phyloP scores from a whole-genome alignment of 2,329 filamentous ascomycete genomes.

The Colletotrichum australisinense region DNA sequence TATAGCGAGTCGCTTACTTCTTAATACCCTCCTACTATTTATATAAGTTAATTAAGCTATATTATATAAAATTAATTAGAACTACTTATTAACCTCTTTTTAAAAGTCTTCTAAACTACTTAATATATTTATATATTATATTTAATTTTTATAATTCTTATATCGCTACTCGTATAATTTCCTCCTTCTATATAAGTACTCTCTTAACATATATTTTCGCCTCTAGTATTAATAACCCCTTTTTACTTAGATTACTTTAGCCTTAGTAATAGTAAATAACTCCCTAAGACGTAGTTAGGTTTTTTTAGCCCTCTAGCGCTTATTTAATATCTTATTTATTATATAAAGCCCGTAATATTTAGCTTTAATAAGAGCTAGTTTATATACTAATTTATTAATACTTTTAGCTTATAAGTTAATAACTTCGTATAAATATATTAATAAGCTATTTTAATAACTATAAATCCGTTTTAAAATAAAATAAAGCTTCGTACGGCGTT shows the following conservation, averaged over 20 bases:
- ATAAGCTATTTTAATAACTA: neutral
- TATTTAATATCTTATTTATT: neutral
- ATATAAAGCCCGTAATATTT: neutral
- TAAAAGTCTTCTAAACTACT: neutral
- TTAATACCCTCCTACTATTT: neutral
- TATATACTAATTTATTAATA: neutral
- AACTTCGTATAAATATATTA: neutral
- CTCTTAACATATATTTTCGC: neutral
- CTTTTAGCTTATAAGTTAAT: neutral
- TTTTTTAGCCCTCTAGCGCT: neutral
- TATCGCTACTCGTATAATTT: neutral
- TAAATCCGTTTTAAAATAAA: neutral
- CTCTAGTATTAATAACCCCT: neutral
- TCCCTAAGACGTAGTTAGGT: neutral
- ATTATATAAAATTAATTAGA: conserved; percentile 1
- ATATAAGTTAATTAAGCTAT: conserved; percentile 1
- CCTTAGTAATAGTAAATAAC: conserved; percentile 1
- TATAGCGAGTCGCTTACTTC: neutral
- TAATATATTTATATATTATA: conserved; percentile 5
- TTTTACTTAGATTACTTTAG: neutral
- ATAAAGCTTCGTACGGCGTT: neutral
- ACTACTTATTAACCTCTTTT: neutral
- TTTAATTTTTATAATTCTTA: neutral
- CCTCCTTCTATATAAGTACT: neutral
- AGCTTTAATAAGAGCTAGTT: neutral